These are phyloP conservation scores for Candida hungchunana DNA, from an alignment of 805 yeast species.

Conservation along the genomic window DNA sequence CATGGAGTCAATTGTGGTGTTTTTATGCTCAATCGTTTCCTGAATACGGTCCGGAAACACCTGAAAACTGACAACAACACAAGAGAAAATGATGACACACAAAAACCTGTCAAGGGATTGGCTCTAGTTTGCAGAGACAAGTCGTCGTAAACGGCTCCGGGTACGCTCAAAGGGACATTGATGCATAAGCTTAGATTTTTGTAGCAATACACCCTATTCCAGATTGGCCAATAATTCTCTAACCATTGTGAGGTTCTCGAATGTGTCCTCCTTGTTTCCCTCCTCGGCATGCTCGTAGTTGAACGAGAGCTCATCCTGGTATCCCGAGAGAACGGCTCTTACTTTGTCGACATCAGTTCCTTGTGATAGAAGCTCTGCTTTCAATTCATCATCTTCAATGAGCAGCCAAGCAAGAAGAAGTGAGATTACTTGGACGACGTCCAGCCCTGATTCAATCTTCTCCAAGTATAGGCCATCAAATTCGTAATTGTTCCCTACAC, in stretches of 20 bases:
- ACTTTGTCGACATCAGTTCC: constrained; percentile 2
- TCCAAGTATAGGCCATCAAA: constrained; percentile 18
- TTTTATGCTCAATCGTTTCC: no score
- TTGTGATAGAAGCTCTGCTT: constrained; percentile 5
- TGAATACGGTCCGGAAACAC: no score
- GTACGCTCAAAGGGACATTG: no score
- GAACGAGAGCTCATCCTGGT: constrained; percentile 12
- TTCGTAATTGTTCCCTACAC: constrained; percentile 5
- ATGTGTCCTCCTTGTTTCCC: constrained; percentile 3
- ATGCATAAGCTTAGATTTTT: no score
- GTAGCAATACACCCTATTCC: no score
- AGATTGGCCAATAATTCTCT: constrained; percentile 9
- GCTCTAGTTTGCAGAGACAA: no score
- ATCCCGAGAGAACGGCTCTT: constrained; percentile 8
- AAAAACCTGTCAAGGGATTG: no score
- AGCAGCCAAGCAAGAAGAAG: constrained; percentile 19
- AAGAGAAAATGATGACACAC: no score
- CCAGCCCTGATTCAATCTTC: constrained; percentile 19
- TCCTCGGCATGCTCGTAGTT: constrained; percentile 8
- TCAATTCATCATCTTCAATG: constrained; percentile 18
- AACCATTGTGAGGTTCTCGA: constrained; percentile 8
- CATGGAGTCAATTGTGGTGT: no score
- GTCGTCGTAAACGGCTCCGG: no score
- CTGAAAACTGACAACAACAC: no score
- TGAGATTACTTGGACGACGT: constrained; percentile 16